Evolutionary conservation across 1,139 yeast genomes (phyloP), one percentile per base, ranked within the genome.

Genomic region (Torulaspora pretoriensis): DNA sequence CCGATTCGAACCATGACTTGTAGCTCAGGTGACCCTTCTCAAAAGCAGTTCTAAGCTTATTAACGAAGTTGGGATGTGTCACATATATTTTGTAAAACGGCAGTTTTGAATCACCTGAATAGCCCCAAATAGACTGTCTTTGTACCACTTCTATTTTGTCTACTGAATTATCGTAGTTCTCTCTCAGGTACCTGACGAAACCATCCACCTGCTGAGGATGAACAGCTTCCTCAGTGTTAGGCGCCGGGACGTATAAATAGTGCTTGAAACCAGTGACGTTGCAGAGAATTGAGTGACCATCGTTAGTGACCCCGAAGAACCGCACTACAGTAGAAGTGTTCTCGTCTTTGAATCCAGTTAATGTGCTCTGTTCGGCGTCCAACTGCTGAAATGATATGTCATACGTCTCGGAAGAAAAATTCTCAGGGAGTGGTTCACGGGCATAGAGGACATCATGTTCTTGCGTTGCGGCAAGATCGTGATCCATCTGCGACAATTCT

Each of bases 111-210:
- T 82, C 85, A 51, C 95, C 94, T 48, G 81, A 82, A 63, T 76
- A 94, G 4, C 97, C 97, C 97, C 97, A 90, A 45, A 94, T 81
- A 8, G 95, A 84, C 64, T 90, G 96, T 57, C 86, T 89, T 57
- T 74, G 66, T 6, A 67, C 70, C 4, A 89, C 72, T 49, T 86
- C 88, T 22, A 90, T 71, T 25, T 75, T 74, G 49, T 77, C 75
- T 8, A 85, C 71, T 24, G 50, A 48, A 37, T 56, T 52, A 22
- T 72, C 76, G 56, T 71, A 82, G 40, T 70, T 71, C 10, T 72
- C 69, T 46, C 72, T 70, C 47, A 87, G 56, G 57, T 80, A 72
- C 16, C 67, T 61, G 3, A 70, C 68, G 52, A 88, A 78, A 4
- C 67, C 68, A 0, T 64, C 56, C 42, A 83, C 62, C 50, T 80